Base-by-base conservation (phyloP, 768 basidiomycete genomes). In the Agaricus blazei region DNA sequence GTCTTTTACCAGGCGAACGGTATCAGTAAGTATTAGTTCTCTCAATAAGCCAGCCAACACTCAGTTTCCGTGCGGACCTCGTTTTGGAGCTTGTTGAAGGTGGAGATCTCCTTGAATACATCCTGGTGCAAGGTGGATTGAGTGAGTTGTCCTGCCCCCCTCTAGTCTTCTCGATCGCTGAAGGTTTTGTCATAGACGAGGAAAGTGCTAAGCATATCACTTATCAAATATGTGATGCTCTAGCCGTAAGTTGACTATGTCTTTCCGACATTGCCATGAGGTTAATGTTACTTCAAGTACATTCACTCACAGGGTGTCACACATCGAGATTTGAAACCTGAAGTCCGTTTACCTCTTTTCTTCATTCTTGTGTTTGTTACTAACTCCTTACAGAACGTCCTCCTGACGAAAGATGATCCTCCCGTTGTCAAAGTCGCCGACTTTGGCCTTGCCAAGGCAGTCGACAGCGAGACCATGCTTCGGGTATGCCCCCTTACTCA, bases 401-500 rank as follows among this genome's bases (percentile, higher is more conserved):
- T 96, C 1, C 69, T 97, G n/a, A 94, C 93, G 1, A 73, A 65
- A 9, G 81, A 85, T 41, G 60, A 74, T 2, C 89, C 88, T 0
- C 88, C 88, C 0, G 68, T 72, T 1, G 83, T 91, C 62, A 98
- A 98, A 65, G 87, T 98, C 14, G 95, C 96, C 2, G 96, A 98
- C 68, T 99, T 97, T 65, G 96, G 96, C 3, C 81, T 98, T 6
- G 95, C 96, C 1, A 99, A 98, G 67, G 83, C 88, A n/a, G 84
- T 91, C 24, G 85, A 91, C 59, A 85, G 83, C 59, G 66, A 82
- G 60, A 92, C 89, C 0, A 87, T 88, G 80, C 70, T 93, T 11
- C 79, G 79, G 60, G 91, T 92, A 59, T 14, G 83, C 68, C 28
- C 19, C n/a, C 38, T 11, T 15, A 50, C 53, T 12, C 23, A 12